Conservation (phyloP, 495 filamentous ascomycete genomes). For the Daldinia childiae region DNA sequence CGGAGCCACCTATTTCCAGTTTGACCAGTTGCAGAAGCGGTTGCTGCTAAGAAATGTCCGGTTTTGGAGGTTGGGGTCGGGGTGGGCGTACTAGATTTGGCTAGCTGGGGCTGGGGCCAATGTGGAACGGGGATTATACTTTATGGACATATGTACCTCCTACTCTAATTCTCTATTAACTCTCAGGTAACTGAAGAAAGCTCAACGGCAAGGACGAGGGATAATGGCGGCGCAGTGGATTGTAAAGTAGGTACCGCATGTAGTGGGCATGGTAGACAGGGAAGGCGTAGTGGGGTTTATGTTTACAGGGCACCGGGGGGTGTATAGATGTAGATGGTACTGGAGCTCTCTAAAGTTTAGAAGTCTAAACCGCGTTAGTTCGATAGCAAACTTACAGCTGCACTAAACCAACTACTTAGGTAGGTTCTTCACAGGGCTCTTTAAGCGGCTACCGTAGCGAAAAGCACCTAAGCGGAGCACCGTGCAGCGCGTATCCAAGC, state of each 20-base stretch:
- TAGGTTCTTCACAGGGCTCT: slow-evolving; percentile 24
- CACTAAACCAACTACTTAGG: slow-evolving; percentile 25
- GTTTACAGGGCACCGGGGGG: slow-evolving; percentile 22
- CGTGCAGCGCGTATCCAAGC: slow-evolving; percentile 20
- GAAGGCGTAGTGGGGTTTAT: slow-evolving; percentile 17
- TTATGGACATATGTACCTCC: too few relatives aligned
- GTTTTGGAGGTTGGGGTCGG: slow-evolving; percentile 35
- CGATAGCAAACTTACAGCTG: slow-evolving; percentile 31
- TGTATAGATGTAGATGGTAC: slow-evolving; percentile 25
- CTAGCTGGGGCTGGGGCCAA: slow-evolving; percentile 9
- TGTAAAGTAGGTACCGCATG: slow-evolving; percentile 19
- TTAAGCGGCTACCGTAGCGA: slow-evolving; percentile 25
- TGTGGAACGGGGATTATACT: slow-evolving; percentile 19
- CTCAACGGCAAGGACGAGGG: slow-evolving; percentile 9
- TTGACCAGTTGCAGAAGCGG: slow-evolving; percentile 36
- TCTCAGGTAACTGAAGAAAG: slow-evolving; percentile 8
- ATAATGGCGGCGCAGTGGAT: slow-evolving; percentile 16
- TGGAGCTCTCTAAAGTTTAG: slow-evolving; percentile 4
- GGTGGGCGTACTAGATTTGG: slow-evolving; percentile 35
- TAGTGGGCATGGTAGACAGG: slow-evolving; percentile 21
- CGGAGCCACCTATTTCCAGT: slow-evolving; percentile 33
- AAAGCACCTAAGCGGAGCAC: slow-evolving; percentile 29
- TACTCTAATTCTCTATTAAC: not conserved
- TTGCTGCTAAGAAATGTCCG: slow-evolving; percentile 33
- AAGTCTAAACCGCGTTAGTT: slow-evolving; percentile 27